Base-by-base conservation (phyloP, 2,329 filamentous ascomycete genomes). In the Diaporthe eres region DNA sequence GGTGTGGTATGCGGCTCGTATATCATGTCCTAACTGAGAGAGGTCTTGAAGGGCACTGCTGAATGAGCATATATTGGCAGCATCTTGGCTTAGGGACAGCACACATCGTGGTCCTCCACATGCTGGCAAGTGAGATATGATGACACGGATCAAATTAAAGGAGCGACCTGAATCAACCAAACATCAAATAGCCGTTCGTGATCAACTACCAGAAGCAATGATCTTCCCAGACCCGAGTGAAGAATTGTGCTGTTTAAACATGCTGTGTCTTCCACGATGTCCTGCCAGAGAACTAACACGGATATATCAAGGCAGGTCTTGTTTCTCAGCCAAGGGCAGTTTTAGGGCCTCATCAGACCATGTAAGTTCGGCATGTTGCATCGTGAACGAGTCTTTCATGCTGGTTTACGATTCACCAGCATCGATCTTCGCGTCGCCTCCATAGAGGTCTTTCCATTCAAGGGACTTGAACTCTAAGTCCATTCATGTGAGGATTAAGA, bases 21-120 rank as follows among this genome's bases (percentile, higher is more conserved):
- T 42, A 12, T 22, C 8, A 34, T 19, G 9, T 34, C 49, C 19
- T 9, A 13, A 42, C 15, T 39, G n/a, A 42, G 47, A 25, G n/a
- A 70, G 34, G 31, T 15, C 22, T 42, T 28, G 47, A 39, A 13
- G 31, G 65, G 47, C 17, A 47, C 15, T 42, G 65, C 5, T 28
- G n/a, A 53, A 70, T 13, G n/a, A 28, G 34, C 34, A 70, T 42
- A 42, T n/a, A 44, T 42, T 55, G 65, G n/a, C 65, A 70, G 34
- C 34, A 42, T 8, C 17, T 42, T 22, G 8, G 47, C 65, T 25
- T 17, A 53, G 31, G 49, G n/a, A 28, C 65, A 39, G 31, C 65
- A 55, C 22, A 42, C 5, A 4, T 42, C 25, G 65, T 9, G 25
- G 47, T 53, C 65, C 31, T 55, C 7, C 49, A 13, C 7, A 55